These are phyloP conservation scores for Cladophialophora exuberans DNA, from an alignment of 2,329 filamentous ascomycete species.

Conservation along the genomic window DNA sequence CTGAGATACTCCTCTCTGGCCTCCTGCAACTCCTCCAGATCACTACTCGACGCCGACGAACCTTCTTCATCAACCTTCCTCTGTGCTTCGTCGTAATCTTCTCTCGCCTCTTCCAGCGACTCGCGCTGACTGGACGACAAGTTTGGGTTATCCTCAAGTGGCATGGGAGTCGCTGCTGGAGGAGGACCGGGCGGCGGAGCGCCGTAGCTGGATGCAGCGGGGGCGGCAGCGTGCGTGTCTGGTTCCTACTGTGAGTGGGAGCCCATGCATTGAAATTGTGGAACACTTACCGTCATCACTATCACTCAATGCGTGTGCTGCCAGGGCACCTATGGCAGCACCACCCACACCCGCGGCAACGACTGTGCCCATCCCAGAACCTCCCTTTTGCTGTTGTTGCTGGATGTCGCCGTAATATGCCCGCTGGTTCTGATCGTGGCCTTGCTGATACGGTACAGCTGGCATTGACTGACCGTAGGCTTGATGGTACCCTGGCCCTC, in stretches of 20 bases:
- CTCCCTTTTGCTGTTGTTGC: slow-evolving; percentile 16
- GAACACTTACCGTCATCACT: slow-evolving; percentile 10
- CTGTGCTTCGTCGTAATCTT: slow-evolving; percentile 27
- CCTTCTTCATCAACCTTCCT: slow-evolving; percentile 22
- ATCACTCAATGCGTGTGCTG: slow-evolving; percentile 22
- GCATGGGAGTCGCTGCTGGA: slow-evolving; percentile 4
- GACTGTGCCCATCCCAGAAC: slow-evolving; percentile 12
- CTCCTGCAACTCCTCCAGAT: slow-evolving; percentile 27
- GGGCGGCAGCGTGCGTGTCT: background rate
- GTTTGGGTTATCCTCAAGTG: slow-evolving; percentile 28
- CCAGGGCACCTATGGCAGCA: slow-evolving; percentile 26
- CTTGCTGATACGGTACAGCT: slow-evolving; percentile 7
- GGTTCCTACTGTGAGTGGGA: too few relatives aligned
- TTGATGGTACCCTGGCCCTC: slow-evolving; percentile 13
- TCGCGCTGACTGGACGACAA: slow-evolving; percentile 25
- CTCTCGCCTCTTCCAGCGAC: slow-evolving; percentile 27
- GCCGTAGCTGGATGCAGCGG: slow-evolving; percentile 17
- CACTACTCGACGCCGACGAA: slow-evolving; percentile 27
- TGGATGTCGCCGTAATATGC: slow-evolving; percentile 14
- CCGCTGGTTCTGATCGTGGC: slow-evolving; percentile 9
- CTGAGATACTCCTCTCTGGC: slow-evolving; percentile 26
- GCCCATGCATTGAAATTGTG: background rate
- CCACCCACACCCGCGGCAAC: slow-evolving; percentile 29
- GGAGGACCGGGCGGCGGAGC: slow-evolving; percentile 6
- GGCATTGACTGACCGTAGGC: slow-evolving; percentile 22